Conservation (phyloP, 1,284 basidiomycete species). For the Vanrija humicola region DNA sequence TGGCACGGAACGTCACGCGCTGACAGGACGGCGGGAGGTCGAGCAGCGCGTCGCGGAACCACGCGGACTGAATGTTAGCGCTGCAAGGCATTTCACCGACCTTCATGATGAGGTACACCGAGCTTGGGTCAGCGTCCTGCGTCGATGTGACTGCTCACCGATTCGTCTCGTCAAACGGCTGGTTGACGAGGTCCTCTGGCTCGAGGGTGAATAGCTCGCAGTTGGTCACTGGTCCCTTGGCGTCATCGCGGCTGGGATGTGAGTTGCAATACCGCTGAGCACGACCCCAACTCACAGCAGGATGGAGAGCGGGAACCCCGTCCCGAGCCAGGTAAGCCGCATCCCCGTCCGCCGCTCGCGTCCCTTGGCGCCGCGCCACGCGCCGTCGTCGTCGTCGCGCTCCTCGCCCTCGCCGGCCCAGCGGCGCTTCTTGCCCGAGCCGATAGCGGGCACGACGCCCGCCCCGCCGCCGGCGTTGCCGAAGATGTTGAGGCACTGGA, state of each 20-base stretch:
- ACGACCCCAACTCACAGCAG: slow-evolving; percentile 70
- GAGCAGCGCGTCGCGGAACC: slow-evolving; percentile 84
- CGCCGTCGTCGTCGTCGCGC: slow-evolving; percentile 49
- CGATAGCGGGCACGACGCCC: slow-evolving; percentile 1
- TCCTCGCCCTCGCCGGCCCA: slow-evolving; percentile 52
- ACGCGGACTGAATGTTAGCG: slow-evolving; percentile 62
- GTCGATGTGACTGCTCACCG: slow-evolving; percentile 53
- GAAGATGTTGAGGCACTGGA: slow-evolving; percentile 89
- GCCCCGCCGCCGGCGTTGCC: slow-evolving; percentile 60
- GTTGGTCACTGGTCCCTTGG: slow-evolving; percentile 75
- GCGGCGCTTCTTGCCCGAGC: slow-evolving; percentile 18
- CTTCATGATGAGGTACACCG: slow-evolving; percentile 81
- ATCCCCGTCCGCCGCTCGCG: slow-evolving; percentile 60
- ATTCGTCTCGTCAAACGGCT: slow-evolving; percentile 67
- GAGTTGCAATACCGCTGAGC: no score
- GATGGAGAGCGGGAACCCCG: slow-evolving; percentile 72
- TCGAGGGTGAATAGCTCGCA: slow-evolving; percentile 86
- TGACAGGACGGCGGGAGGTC: slow-evolving; percentile 82
- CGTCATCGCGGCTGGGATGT: slow-evolving; percentile 69
- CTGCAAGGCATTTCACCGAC: slow-evolving; percentile 46
- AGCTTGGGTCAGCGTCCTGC: slow-evolving; percentile 51
- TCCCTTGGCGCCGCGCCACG: slow-evolving; percentile 9
- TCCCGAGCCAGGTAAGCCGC: slow-evolving; percentile 74
- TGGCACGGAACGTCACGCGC: slow-evolving; percentile 74
- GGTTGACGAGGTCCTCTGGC: slow-evolving; percentile 72